phyloP scores from a whole-genome alignment of 1,284 basidiomycete genomes.

The Melampsora larici-populina region DNA sequence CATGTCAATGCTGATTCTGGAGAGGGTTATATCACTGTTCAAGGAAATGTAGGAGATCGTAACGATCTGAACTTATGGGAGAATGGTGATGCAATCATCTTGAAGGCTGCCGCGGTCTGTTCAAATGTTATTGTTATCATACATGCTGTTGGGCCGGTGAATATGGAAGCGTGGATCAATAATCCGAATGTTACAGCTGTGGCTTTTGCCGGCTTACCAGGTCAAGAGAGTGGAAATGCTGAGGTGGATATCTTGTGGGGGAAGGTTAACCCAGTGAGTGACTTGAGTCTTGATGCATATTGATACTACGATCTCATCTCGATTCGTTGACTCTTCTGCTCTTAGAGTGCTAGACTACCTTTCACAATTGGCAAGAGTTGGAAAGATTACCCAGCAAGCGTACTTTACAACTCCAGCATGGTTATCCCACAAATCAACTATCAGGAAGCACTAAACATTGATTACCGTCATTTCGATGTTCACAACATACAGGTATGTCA shows the following conservation, averaged over 20 bases:
- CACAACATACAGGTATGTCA: constrained; percentile 38
- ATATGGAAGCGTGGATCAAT: constrained; percentile 44
- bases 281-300: neutral
- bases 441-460: constrained; percentile 39
- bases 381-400: constrained; percentile 35
- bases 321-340: neutral
- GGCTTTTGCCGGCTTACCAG: constrained; percentile 42
- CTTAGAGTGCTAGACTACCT: constrained; percentile 43
- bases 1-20: constrained; percentile 42
- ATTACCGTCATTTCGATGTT: constrained; percentile 45
- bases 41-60: constrained; percentile 35
- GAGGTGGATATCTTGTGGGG: constrained; percentile 43
- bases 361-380: constrained; percentile 44
- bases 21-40: constrained; percentile 42
- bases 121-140: constrained; percentile 42
- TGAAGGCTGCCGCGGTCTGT: constrained; percentile 26
- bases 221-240: constrained; percentile 44
- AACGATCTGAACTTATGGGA: constrained; percentile 37
- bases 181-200: constrained; percentile 45
- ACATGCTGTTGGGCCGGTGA: constrained; percentile 41
- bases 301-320: neutral
- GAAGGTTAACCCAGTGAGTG: constrained; percentile 38
- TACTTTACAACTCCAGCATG: constrained; percentile 32
- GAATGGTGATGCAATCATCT: constrained; percentile 33
- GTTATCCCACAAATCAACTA: constrained; percentile 38